phyloP scores from a whole-genome alignment of 306 rosid species.

The Trifolium pratense region DNA sequence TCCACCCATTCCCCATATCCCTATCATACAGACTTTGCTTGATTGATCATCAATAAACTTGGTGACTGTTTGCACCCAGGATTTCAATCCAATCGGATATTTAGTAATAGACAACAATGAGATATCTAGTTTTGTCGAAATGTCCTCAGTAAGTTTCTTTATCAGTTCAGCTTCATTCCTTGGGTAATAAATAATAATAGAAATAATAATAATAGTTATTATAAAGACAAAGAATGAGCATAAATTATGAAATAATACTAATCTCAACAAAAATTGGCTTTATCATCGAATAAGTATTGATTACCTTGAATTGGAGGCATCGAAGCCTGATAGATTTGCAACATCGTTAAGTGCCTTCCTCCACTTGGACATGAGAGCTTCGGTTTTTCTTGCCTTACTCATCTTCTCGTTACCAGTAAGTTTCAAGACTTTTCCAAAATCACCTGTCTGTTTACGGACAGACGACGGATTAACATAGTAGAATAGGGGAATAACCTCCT shows the following conservation, averaged over 20 bases:
- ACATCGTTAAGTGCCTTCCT: neutral
- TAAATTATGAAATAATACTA: neutral
- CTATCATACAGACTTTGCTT: neutral
- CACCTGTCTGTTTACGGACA: too few species aligned
- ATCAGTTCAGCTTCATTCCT: neutral
- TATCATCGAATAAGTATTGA: neutral
- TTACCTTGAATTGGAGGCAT: neutral
- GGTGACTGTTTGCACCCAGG: neutral
- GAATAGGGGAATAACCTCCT: too few species aligned
- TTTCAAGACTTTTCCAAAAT: too few species aligned
- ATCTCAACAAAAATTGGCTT: too few species aligned
- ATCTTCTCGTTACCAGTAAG: too few species aligned
- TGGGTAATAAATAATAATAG: neutral
- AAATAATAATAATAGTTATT: neutral
- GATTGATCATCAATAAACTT: neutral
- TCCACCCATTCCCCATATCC: constrained; percentile 45
- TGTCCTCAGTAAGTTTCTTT: neutral
- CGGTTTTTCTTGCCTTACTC: neutral
- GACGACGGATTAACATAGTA: too few species aligned
- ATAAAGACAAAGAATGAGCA: neutral
- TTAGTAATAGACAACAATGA: neutral
- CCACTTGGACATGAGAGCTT: neutral
- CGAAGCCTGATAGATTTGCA: neutral
- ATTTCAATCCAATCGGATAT: constrained; percentile 16
- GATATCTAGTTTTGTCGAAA: neutral